These are phyloP conservation scores for Hypoxylon rickii DNA, from an alignment of 495 filamentous ascomycete genomes.

Conservation along the genomic window DNA sequence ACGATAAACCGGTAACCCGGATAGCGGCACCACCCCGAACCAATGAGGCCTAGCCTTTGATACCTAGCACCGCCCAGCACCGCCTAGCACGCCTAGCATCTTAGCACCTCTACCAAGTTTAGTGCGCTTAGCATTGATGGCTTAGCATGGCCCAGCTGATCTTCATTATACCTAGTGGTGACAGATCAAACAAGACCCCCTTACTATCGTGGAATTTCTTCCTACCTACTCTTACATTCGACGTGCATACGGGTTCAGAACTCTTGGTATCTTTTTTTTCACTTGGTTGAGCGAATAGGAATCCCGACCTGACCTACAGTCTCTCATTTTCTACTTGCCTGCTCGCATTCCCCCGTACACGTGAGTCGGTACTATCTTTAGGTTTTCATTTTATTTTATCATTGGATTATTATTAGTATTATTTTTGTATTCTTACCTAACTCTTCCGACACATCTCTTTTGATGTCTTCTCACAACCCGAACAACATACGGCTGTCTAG, in stretches of 20 bases:
- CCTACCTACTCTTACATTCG: background rate
- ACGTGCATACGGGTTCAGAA: background rate
- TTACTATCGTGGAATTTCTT: background rate
- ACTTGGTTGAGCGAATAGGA: slow-evolving; percentile 16
- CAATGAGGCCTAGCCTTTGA: background rate
- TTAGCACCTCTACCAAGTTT: too few relatives aligned
- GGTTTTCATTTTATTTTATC: slow-evolving; percentile 7
- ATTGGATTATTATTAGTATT: too few relatives aligned
- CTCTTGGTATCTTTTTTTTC: background rate
- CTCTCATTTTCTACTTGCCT: slow-evolving; percentile 12
- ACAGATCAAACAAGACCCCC: too few relatives aligned
- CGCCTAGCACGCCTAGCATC: background rate
- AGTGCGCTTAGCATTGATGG: background rate
- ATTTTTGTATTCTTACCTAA: background rate
- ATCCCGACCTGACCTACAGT: slow-evolving; percentile 22
- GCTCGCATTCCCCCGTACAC: background rate
- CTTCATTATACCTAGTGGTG: too few relatives aligned
- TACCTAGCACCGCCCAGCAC: background rate
- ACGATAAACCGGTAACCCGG: slow-evolving; percentile 2
- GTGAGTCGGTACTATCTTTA: background rate
- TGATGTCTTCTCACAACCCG: slow-evolving; percentile 6
- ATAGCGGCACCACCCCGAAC: slow-evolving; percentile 15
- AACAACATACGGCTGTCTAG: slow-evolving; percentile 32
- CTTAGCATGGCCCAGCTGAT: background rate
- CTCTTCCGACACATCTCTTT: background rate